Evolutionary conservation across 2,329 filamentous ascomycete species (phyloP).

Genomic region (Plenodomus tracheiphilus): DNA sequence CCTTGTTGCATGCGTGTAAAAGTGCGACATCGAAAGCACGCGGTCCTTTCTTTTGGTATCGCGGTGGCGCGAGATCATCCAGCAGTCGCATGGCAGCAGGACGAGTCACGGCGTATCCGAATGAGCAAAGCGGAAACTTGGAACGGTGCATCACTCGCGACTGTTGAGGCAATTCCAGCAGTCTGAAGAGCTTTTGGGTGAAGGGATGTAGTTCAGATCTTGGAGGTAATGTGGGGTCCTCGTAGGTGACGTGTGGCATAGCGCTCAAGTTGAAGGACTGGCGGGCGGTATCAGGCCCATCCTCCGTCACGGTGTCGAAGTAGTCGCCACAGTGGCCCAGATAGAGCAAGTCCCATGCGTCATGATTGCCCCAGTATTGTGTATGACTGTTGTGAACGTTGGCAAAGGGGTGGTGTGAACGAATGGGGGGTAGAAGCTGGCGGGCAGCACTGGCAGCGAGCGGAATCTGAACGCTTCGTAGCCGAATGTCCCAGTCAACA

Average conservation of each 20-base stretch:
- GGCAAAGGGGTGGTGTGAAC: constrained; percentile 19
- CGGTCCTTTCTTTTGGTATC: constrained; percentile 29
- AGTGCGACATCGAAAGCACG: constrained; percentile 50
- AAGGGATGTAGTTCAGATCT: constrained; percentile 45
- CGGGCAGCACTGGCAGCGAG: constrained; percentile 47
- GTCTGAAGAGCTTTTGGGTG: constrained; percentile 43
- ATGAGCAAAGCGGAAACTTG: constrained; percentile 50
- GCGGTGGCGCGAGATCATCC: constrained; percentile 43
- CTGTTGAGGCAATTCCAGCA: constrained; percentile 41
- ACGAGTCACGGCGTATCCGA: constrained; percentile 50
- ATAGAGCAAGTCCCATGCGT: constrained; percentile 49
- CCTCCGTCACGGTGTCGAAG: constrained; percentile 38
- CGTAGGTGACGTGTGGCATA: constrained; percentile 40
- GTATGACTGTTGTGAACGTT: constrained; percentile 26
- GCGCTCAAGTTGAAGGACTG: constrained; percentile 35
- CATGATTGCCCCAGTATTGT: constrained; percentile 47
- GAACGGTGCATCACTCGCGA: constrained; percentile 47
- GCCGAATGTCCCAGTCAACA: constrained; percentile 51
- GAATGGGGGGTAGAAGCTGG: constrained; percentile 39
- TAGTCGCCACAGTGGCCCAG: constrained; percentile 52
- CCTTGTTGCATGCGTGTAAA: constrained; percentile 46
- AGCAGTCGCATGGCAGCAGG: constrained; percentile 44
- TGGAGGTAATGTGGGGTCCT: constrained; percentile 44
- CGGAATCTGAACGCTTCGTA: constrained; percentile 49
- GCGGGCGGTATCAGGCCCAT: constrained; percentile 29